Percentiles rank a stretch among this genome's conserved stretches.
phyloP scores from a whole-genome alignment of 169 alveolate species.

The Theileria sp. region DNA sequence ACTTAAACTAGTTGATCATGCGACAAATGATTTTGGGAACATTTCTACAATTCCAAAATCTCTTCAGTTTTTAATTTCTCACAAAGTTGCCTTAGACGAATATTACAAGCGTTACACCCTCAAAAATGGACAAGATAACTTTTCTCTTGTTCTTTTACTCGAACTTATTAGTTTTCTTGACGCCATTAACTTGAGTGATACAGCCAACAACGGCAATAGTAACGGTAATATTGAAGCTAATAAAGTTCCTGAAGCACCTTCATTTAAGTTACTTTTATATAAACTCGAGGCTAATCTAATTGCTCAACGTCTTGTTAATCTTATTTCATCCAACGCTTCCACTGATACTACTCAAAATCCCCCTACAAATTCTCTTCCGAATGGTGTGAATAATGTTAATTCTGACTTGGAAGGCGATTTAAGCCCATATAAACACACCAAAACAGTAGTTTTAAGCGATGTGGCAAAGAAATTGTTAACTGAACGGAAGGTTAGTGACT shows the following conservation, averaged over 20 bases:
- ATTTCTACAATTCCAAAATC: conserved; percentile 65
- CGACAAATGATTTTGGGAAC: conserved; percentile 42
- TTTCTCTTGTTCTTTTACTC: conserved; percentile 34
- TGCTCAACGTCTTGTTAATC: conserved; percentile 32
- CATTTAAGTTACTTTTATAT: conserved; percentile 47
- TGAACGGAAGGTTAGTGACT: conserved; percentile 47
- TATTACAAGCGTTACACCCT: conserved; percentile 19
- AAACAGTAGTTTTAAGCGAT: conserved; percentile 10
- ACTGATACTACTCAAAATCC: not conserved
- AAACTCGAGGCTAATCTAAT: conserved; percentile 51
- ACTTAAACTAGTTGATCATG: conserved; percentile 39
- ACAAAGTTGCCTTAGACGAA: conserved; percentile 43
- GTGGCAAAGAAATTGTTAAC: conserved; percentile 16
- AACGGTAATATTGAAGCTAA: not conserved
- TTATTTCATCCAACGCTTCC: not conserved
- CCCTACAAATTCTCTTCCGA: not conserved
- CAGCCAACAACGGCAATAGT: not conserved
- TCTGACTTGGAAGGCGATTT: not conserved
- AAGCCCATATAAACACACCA: not conserved
- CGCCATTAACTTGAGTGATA: conserved; percentile 32
- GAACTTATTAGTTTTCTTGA: conserved; percentile 64
- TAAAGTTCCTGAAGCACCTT: not conserved
- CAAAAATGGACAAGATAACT: conserved; percentile 11
- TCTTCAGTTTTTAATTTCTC: conserved; percentile 58
- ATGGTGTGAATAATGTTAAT: not conserved